These are phyloP conservation scores for Graphilbum sp. DNA, from an alignment of 2,329 filamentous ascomycete species.

Conservation along the genomic window DNA sequence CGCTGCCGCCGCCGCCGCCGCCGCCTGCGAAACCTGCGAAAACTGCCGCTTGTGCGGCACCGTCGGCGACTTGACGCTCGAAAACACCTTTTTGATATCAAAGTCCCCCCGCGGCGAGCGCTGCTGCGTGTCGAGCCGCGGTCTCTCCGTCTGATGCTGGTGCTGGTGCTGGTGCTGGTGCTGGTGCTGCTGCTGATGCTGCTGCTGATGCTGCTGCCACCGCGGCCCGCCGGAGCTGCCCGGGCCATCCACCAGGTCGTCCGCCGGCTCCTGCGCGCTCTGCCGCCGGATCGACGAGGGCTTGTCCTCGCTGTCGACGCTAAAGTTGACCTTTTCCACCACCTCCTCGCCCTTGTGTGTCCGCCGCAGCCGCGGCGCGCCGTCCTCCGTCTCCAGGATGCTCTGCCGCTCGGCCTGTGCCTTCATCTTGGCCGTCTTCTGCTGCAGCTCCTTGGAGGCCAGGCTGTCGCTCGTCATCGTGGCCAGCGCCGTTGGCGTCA, in stretches of 20 bases:
- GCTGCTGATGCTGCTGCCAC: no score
- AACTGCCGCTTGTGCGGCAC: conserved; percentile 28
- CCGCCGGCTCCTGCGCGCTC: conserved; percentile 14
- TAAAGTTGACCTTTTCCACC: conserved; percentile 54
- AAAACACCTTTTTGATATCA: conserved; percentile 75
- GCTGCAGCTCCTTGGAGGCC: conserved; percentile 77
- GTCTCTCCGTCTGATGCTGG: conserved; percentile 15
- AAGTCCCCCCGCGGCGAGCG: conserved; percentile 47
- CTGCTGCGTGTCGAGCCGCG: conserved; percentile 28
- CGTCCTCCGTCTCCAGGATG: conserved; percentile 63
- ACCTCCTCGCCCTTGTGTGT: conserved; percentile 94
- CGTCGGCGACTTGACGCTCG: conserved; percentile 62
- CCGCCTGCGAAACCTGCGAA: conserved; percentile 28
- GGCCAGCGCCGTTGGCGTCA: conserved; percentile 64
- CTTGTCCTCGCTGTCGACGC: conserved; percentile 19
- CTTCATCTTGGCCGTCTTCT: conserved; percentile 59
- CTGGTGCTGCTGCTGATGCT: no score
- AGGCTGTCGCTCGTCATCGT: conserved; percentile 82
- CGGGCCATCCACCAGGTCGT: no score
- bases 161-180: not conserved
- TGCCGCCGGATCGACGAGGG: conserved; percentile 20
- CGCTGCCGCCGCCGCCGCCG: no score
- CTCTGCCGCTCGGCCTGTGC: conserved; percentile 69
- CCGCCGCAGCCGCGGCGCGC: conserved; percentile 62
- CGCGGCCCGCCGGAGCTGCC: no score